Percentiles rank a stretch among this genome's conserved stretches.
Evolutionary conservation across 495 filamentous ascomycete species (phyloP).

Genomic region (Peziza echinospora): DNA sequence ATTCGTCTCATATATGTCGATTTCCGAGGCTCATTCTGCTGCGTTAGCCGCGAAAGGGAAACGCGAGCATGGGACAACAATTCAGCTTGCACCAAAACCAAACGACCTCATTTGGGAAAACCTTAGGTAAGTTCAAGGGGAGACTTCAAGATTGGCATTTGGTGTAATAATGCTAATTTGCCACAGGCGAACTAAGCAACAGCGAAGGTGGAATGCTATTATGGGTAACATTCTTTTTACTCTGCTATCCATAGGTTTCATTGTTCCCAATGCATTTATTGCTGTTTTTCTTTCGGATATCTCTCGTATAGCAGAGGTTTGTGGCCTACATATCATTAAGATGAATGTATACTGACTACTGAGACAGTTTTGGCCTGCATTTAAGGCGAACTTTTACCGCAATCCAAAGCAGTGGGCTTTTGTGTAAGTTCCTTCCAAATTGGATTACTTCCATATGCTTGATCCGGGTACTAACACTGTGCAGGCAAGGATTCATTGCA

Average conservation of each 20-base stretch:
- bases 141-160: constrained; percentile 24
- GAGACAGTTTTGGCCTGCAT: constrained; percentile 48
- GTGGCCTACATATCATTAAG: constrained; percentile 1
- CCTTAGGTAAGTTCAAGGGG: too few relatives aligned
- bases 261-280: constrained; percentile 87
- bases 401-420: constrained; percentile 55
- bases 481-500: constrained; percentile 66
- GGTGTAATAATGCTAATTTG: neutral
- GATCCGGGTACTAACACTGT: too few relatives aligned
- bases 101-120: constrained; percentile 96
- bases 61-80: constrained; percentile 55
- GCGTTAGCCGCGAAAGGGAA: constrained; percentile 62
- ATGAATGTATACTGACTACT: constrained; percentile 34
- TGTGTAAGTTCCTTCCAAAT: constrained; percentile 27
- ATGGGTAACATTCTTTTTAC: constrained; percentile 67
- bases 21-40: constrained; percentile 69
- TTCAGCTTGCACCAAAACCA: constrained; percentile 62
- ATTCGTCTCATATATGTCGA: constrained; percentile 79
- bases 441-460: neutral
- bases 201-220: constrained; percentile 47
- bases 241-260: constrained; percentile 64
- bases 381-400: constrained; percentile 37
- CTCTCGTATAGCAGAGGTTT: constrained; percentile 13
- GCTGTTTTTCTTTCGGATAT: constrained; percentile 82
- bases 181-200: constrained; percentile 21